Conservation (phyloP, 176 grass and related monocot genomes). For the Melocanna baccifera region DNA sequence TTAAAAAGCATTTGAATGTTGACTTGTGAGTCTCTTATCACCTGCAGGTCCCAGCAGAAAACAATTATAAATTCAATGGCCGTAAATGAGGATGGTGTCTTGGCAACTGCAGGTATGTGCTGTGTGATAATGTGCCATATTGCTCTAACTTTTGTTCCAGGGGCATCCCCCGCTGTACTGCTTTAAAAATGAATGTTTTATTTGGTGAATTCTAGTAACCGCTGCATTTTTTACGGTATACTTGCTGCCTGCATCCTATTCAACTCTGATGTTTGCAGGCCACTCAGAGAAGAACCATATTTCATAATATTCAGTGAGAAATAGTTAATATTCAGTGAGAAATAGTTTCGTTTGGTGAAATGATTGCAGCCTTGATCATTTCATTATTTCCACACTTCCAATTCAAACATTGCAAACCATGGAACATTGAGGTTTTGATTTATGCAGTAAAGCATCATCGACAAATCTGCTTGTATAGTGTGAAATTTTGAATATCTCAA, state of each 20-base stretch:
- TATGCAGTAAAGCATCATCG: too few species aligned
- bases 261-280: background rate
- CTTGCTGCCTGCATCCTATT: background rate
- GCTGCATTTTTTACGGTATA: background rate
- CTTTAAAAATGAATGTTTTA: background rate
- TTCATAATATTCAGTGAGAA: background rate
- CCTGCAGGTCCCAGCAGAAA: conserved; percentile 88
- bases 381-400: too few species aligned
- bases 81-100: conserved; percentile 93
- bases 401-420: too few species aligned
- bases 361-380: too few species aligned
- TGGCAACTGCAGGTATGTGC: conserved; percentile 84
- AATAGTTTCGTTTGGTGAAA: too few species aligned
- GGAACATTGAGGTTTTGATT: too few species aligned
- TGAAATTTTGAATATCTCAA: background rate
- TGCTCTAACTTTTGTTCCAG: background rate
- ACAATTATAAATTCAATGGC: conserved; percentile 98
- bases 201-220: background rate
- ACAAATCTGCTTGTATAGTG: too few species aligned
- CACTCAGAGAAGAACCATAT: conserved; percentile 6
- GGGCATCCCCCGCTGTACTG: background rate
- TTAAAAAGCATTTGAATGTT: background rate
- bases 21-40: background rate
- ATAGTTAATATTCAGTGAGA: background rate
- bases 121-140: background rate